These are phyloP conservation scores for Pseudozyma thailandica DNA, from an alignment of 1,284 basidiomycete genomes.

Conservation along the genomic window DNA sequence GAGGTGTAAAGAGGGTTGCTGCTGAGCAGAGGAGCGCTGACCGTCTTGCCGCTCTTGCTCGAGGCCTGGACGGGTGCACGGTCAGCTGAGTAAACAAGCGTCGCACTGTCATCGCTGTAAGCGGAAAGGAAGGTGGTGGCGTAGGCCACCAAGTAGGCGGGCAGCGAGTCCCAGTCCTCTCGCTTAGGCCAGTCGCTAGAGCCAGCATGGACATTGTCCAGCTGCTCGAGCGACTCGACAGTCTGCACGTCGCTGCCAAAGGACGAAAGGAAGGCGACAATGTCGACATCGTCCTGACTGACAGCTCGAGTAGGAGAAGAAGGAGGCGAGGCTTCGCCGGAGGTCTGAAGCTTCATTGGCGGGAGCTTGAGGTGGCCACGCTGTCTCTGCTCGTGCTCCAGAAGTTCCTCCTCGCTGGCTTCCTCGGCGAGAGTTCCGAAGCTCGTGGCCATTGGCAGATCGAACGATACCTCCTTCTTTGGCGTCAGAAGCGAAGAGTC, in stretches of 20 bases:
- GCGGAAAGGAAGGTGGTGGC: constrained; percentile 23
- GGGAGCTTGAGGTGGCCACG: constrained; percentile 28
- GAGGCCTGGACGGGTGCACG: constrained; percentile 7
- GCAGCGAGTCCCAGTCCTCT: constrained; percentile 39
- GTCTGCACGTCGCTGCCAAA: constrained; percentile 42
- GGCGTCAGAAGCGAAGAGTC: constrained; percentile 14
- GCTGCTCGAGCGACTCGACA: constrained; percentile 42
- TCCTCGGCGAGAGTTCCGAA: constrained; percentile 18
- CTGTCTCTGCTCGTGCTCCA: constrained; percentile 47
- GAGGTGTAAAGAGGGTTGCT: constrained; percentile 35
- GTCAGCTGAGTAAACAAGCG: constrained; percentile 24
- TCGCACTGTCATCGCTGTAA: constrained; percentile 30
- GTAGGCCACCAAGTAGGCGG: constrained; percentile 36
- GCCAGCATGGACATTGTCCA: constrained; percentile 26
- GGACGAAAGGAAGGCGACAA: constrained; percentile 35
- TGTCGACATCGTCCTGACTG: constrained; percentile 42
- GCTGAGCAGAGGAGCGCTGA: constrained; percentile 9
- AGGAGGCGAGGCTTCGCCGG: not conserved
- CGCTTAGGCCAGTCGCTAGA: constrained; percentile 30
- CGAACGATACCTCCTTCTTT: constrained; percentile 44
- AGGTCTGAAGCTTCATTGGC: constrained; percentile 35
- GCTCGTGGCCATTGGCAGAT: constrained; percentile 12
- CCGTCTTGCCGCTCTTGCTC: not conserved
- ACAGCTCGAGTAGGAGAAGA: not conserved
- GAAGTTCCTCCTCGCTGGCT: constrained; percentile 20